Conservation (phyloP, 73 alveolate species). For the Stentor coeruleus region DNA sequence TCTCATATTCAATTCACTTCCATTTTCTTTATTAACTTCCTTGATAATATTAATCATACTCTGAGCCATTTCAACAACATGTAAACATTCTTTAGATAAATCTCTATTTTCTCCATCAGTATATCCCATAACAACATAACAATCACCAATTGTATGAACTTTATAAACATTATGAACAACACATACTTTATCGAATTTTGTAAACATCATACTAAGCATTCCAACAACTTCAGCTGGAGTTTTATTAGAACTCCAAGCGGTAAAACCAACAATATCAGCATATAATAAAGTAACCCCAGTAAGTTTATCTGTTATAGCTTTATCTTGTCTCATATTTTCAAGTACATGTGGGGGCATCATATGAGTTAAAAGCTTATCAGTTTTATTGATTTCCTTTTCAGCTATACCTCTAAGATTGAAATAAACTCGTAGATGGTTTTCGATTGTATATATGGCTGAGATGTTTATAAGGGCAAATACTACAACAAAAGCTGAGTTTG, state of each 20-base stretch:
- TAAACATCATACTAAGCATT: slow-evolving; percentile 35
- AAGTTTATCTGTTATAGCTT: slow-evolving; percentile 24
- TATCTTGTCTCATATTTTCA: slow-evolving; percentile 24
- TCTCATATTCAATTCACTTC: slow-evolving; percentile 37
- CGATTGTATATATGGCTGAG: neutral
- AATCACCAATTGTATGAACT: slow-evolving; percentile 44
- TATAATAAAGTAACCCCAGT: slow-evolving; percentile 34
- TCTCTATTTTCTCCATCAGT: slow-evolving; percentile 34
- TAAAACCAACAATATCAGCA: slow-evolving; percentile 49
- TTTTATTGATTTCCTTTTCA: too few relatives aligned
- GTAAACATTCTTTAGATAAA: slow-evolving; percentile 34
- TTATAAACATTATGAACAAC: slow-evolving; percentile 36
- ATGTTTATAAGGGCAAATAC: neutral
- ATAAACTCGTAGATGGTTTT: too few relatives aligned
- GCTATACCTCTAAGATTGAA: too few relatives aligned
- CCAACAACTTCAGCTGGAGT: slow-evolving; percentile 37
- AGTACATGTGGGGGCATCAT: too few relatives aligned
- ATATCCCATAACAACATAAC: slow-evolving; percentile 42
- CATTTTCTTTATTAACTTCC: slow-evolving; percentile 28
- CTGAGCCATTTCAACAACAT: slow-evolving; percentile 37
- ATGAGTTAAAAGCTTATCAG: too few relatives aligned
- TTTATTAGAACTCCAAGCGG: slow-evolving; percentile 34
- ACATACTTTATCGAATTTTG: slow-evolving; percentile 39
- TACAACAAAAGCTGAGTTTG: neutral
- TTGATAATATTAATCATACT: slow-evolving; percentile 35